Base-by-base conservation (phyloP, 176 grass and related monocot species). In the Elaeis guineensis region DNA sequence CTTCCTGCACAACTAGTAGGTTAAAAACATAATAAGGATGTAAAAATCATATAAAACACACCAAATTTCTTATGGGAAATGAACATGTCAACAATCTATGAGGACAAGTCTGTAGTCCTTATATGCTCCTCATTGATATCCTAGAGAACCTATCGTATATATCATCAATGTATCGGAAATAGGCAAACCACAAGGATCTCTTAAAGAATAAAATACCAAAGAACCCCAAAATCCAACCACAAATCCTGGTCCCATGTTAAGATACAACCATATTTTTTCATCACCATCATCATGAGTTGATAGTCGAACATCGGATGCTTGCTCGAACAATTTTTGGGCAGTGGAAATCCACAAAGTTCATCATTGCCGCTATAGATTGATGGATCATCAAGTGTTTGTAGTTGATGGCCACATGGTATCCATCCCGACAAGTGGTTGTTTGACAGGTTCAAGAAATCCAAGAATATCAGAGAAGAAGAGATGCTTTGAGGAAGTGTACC, bases 221-320 rank as follows among this genome's bases (percentile, higher is more conserved):
- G 63, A 81, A 86, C 4, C 79, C 89, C 89, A 92, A 61, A 81
- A 78, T 20, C 83, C 89, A 28, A 76, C 74, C 71, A 58, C n/a
- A n/a, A n/a, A n/a, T n/a, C n/a, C n/a, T n/a, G n/a, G n/a, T n/a
- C n/a, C n/a, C n/a, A n/a, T n/a, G n/a, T n/a, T n/a, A n/a, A n/a
- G n/a, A n/a, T 49, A 92, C 4, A 87, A 0, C 80, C 76, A 80
- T 25, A 72, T 52, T 16, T 61, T 70, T 3, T 81, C 74, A 4
- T 58, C 29, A n/a, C n/a, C n/a, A 5, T 0, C 5, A 17, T 58
- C 48, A 35, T 29, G 4, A 52, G 3, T 26, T 5, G 20, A 54
- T 29, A 7, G 52, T 20, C 59, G 39, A 35, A 75, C 61, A 21
- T 15, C 22, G 9, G 53, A 15, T 25, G 24, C 16, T 3, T 61